phyloP scores from a whole-genome alignment of 1,284 basidiomycete species.

The Sphagnurus paluster region DNA sequence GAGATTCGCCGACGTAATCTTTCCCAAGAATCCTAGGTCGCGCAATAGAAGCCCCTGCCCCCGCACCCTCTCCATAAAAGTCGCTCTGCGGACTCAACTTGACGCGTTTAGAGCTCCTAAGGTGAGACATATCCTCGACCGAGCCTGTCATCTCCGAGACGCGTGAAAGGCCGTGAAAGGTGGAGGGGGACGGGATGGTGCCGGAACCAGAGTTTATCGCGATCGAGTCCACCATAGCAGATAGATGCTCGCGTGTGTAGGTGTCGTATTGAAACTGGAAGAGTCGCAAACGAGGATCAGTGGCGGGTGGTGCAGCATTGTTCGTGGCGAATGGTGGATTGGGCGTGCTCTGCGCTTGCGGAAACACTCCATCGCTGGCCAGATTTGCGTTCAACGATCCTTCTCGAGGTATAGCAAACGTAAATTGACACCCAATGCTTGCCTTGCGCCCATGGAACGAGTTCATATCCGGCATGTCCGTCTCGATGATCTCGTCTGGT shows the following conservation, averaged over 20 bases:
- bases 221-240: slow-evolving; percentile 88
- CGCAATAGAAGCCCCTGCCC: slow-evolving; percentile 46
- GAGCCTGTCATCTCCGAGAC: slow-evolving; percentile 41
- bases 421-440: slow-evolving; percentile 64
- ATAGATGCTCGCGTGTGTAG: slow-evolving; percentile 88
- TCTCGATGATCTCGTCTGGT: slow-evolving; percentile 38
- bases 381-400: slow-evolving; percentile 30
- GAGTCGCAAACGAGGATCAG: slow-evolving; percentile 76
- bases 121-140: slow-evolving; percentile 42
- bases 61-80: slow-evolving; percentile 46
- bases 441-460: slow-evolving; percentile 40
- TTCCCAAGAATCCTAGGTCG: slow-evolving; percentile 46
- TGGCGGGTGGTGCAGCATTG: slow-evolving; percentile 44
- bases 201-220: slow-evolving; percentile 75
- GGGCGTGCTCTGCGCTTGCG: slow-evolving; percentile 57
- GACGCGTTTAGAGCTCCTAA: slow-evolving; percentile 74
- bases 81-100: slow-evolving; percentile 66
- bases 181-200: slow-evolving; percentile 44
- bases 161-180: slow-evolving; percentile 43
- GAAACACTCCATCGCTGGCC: slow-evolving; percentile 22
- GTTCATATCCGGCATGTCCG: slow-evolving; percentile 40
- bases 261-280: slow-evolving; percentile 95
- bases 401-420: slow-evolving; percentile 64
- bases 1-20: slow-evolving; percentile 74
- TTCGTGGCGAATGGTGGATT: slow-evolving; percentile 36